Conservation (phyloP, 2,329 filamentous ascomycete genomes). For the Aspergillus sp. region DNA sequence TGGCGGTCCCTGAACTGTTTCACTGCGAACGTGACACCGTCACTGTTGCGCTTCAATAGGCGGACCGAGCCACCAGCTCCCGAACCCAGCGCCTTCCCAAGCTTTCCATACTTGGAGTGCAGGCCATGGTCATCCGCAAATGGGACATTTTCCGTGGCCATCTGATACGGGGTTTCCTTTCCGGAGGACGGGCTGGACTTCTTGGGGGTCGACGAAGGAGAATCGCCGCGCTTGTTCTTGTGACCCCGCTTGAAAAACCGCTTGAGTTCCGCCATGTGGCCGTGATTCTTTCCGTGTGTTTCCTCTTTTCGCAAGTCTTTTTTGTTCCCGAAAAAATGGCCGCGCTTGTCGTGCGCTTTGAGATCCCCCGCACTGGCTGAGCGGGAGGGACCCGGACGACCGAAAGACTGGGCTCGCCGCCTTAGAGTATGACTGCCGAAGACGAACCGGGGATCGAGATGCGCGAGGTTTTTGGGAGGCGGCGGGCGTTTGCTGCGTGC, state of each 20-base stretch:
- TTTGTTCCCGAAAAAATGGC: slow-evolving; percentile 46
- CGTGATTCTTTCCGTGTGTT: slow-evolving; percentile 44
- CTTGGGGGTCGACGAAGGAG: slow-evolving; percentile 52
- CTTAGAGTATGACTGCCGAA: slow-evolving; percentile 68
- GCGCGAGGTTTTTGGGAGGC: slow-evolving; percentile 54
- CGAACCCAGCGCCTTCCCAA: slow-evolving; percentile 86
- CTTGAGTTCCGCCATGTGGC: slow-evolving; percentile 90
- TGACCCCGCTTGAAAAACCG: slow-evolving; percentile 80
- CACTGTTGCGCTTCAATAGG: slow-evolving; percentile 85
- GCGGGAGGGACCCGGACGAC: slow-evolving; percentile 34
- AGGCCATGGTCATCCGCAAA: slow-evolving; percentile 92
- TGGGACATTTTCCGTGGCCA: slow-evolving; percentile 50
- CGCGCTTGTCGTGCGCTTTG: slow-evolving; percentile 40
- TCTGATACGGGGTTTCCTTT: slow-evolving; percentile 47
- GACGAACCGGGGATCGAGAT: slow-evolving; percentile 72
- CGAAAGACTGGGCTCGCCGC: slow-evolving; percentile 48
- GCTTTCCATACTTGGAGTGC: slow-evolving; percentile 85
- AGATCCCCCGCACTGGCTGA: slow-evolving; percentile 37
- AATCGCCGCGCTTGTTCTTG: slow-evolving; percentile 55
- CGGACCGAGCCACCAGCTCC: slow-evolving; percentile 91
- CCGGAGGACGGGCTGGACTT: slow-evolving; percentile 44
- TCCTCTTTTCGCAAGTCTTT: slow-evolving; percentile 44
- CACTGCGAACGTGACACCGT: slow-evolving; percentile 89
- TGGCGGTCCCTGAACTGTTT: slow-evolving; percentile 93
- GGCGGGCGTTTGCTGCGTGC: slow-evolving; percentile 69